Base-by-base conservation (phyloP, 768 basidiomycete genomes). In the Rhizopogon vesiculosus region DNA sequence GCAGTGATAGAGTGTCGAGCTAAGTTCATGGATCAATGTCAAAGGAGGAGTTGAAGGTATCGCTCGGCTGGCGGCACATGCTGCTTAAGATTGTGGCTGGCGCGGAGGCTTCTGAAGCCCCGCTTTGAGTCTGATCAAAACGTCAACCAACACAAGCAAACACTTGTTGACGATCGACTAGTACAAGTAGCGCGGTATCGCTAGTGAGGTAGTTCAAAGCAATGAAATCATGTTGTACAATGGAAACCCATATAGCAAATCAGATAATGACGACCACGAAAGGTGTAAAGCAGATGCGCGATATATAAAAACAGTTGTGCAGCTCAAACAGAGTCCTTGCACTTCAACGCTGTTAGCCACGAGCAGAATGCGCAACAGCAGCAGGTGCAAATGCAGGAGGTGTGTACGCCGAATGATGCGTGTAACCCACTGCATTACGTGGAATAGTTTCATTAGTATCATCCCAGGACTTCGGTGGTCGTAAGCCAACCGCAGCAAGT, bases 1-100 rank as follows among this genome's bases (percentile, higher is more conserved):
- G 90, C 74, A 58, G 86, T 83, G 74, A 93, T 91, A 39, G 86
- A 85, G 69, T 91, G 88, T 65, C 91, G 84, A 63, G 85, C 90
- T 66, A 93, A 78, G 78, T 93, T 91, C 91, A 93, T 93, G 74
- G 74, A 73, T 62, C 55, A 44, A 60, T 33, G 55, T 54, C 56
- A 58, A 48, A 48, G 56, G 58, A 42, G 45, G 58, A 42, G 45
- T 57, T 54, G 39, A 16, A 42, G 18, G 31, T 48, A 19, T 45
- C 35, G n/a, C 28, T 43, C 33, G 44, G 31, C 43, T 35, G 44
- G 54, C 19, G 19, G 38, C 50, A 45, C 62, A 61, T 70, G 56
- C 64, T 60, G 45, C 33, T 45, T 56, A 29, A 51, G 31, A 22
- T 22, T 49, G 58, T 56, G 58, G 55, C 57, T 51, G 53, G 38